phyloP scores from a whole-genome alignment of 495 filamentous ascomycete genomes.

The Cudoniella acicularis region DNA sequence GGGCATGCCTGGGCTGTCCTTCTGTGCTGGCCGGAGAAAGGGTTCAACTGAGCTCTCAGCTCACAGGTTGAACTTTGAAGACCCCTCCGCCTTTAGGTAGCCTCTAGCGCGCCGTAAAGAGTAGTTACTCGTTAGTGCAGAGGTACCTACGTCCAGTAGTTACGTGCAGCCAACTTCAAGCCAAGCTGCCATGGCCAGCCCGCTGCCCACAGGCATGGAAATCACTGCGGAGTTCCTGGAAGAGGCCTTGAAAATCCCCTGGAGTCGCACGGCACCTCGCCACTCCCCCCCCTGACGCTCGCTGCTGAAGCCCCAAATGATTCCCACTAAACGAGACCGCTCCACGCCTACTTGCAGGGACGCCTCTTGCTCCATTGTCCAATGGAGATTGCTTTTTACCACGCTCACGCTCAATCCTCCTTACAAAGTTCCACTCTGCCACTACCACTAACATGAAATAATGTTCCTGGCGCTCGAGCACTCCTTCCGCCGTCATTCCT shows the following conservation, averaged over 20 bases:
- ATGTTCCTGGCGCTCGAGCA: not conserved
- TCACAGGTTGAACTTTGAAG: too few relatives aligned
- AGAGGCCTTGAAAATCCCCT: not conserved
- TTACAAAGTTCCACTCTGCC: not conserved
- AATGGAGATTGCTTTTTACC: slow-evolving; percentile 13
- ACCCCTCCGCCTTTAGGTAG: too few relatives aligned
- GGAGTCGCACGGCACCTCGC: not conserved
- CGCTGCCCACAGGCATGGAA: too few relatives aligned
- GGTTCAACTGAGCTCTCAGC: too few relatives aligned
- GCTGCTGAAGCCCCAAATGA: not conserved
- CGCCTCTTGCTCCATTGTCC: slow-evolving; percentile 3
- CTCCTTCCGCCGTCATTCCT: not conserved
- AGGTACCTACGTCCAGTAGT: too few relatives aligned
- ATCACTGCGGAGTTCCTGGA: too few relatives aligned
- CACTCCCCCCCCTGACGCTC: not conserved
- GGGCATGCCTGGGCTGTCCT: too few relatives aligned
- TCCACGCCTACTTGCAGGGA: not conserved
- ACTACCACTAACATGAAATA: not conserved
- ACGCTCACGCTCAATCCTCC: slow-evolving; percentile 5
- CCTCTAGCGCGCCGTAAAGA: too few relatives aligned
- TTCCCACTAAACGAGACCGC: not conserved
- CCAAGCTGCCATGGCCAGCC: too few relatives aligned
- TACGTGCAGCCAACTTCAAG: too few relatives aligned
- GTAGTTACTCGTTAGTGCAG: too few relatives aligned
- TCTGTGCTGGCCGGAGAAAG: too few relatives aligned